Evolutionary conservation across 768 basidiomycete genomes (phyloP), one percentile per base, ranked within the genome.

Genomic region (Daedaleopsis sinensis): DNA sequence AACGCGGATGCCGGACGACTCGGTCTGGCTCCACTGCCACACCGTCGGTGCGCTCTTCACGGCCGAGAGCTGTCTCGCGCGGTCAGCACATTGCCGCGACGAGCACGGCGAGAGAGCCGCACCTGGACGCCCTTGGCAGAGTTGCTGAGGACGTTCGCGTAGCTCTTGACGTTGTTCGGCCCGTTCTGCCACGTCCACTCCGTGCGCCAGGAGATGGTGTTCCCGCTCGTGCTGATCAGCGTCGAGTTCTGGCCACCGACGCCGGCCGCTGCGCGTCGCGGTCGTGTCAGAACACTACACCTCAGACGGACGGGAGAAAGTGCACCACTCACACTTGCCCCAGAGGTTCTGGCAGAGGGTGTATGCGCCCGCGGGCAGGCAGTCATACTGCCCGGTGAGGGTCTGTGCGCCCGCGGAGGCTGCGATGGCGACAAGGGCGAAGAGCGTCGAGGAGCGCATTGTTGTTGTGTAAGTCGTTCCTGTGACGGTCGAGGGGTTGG

Each of bases 311-410:
- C 37, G 43, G 38, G 50, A 32, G 27, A 32, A 32, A 3, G 27
- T 32, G 27, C 27, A 7, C 50, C 11, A 66, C 77, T 43, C 60
- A 81, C 81, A 53, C 19, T 69, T 65, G 15, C 83, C 84, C 84
- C 84, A 86, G 23, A 83, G 79, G 68, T 86, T 84, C 67, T 85
- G 81, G 74, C 84, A 85, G 47, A 85, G 77, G 0, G 76, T 79
- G 69, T 75, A 86, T 13, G 70, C 68, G 2, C 83, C 84, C 3
- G 79, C 80, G 1, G 81, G 71, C 46, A 71, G 62, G 67, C 84
- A 85, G 61, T 76, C 72, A 43, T 68, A 80, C 57, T 73, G 76
- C 2, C 83, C 83, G 7, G 75, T 72, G 54, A 85, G 74, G 8
- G 79, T 79, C 66, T 80, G 78, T 0, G 75, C 77, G 15, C 62